Percentiles rank a stretch among this genome's conserved stretches.
Conservation (phyloP, 73 alveolate genomes). For the Uronychia binucleata region DNA sequence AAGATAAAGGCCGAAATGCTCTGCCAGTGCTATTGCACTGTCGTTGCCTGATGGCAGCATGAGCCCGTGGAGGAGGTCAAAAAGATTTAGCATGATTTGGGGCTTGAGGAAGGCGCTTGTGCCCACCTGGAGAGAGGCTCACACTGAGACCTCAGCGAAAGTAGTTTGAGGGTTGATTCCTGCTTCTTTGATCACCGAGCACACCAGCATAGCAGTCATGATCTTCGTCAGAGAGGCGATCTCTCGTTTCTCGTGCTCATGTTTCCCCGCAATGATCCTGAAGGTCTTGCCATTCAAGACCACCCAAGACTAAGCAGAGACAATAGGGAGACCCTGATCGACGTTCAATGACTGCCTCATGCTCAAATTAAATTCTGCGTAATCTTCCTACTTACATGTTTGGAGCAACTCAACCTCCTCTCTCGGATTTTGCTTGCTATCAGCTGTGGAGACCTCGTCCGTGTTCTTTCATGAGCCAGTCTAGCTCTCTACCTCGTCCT, state of each 20-base stretch:
- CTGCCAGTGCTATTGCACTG: slow-evolving; percentile 80
- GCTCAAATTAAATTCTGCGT: too few species aligned
- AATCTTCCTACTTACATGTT: too few species aligned
- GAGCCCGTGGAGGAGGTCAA: slow-evolving; percentile 75
- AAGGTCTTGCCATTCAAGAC: slow-evolving; percentile 15
- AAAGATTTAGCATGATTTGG: slow-evolving; percentile 60
- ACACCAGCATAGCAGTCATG: slow-evolving; percentile 71
- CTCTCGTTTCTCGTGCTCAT: slow-evolving; percentile 64
- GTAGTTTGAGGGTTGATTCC: slow-evolving; percentile 47
- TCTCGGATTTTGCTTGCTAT: too few species aligned
- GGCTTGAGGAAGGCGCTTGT: slow-evolving; percentile 60
- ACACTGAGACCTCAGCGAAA: slow-evolving; percentile 37
- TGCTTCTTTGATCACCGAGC: slow-evolving; percentile 44
- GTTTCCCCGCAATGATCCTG: slow-evolving; percentile 42
- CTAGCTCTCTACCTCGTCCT: too few species aligned
- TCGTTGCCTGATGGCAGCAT: slow-evolving; percentile 92
- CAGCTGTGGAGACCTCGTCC: too few species aligned
- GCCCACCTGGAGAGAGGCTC: slow-evolving; percentile 53
- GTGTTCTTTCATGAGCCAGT: too few species aligned
- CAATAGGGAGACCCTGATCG: background rate
- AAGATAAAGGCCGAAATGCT: slow-evolving; percentile 63
- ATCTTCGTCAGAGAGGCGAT: slow-evolving; percentile 81
- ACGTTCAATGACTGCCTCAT: background rate
- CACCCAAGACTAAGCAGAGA: slow-evolving; percentile 60
- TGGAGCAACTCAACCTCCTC: too few species aligned